Base-by-base conservation (phyloP, 768 basidiomycete genomes). In the Collybiopsis confluens region DNA sequence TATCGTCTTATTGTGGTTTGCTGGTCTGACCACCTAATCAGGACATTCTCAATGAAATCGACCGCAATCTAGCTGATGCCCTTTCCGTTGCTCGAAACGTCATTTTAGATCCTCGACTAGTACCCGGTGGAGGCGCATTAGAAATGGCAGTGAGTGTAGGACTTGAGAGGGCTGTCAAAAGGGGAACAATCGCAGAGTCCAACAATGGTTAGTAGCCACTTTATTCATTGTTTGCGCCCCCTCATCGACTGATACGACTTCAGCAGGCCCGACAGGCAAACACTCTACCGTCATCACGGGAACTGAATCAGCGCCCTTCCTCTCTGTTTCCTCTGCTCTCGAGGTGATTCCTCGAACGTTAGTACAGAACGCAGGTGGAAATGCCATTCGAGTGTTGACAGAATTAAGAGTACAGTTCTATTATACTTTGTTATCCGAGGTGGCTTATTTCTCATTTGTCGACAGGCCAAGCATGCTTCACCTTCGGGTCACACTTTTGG, bases 1-100 rank as follows among this genome's bases (percentile, higher is more conserved):
- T n/a, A n/a, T n/a, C n/a, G n/a, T n/a, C n/a, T n/a, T n/a, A n/a
- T n/a, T n/a, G n/a, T n/a, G n/a, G n/a, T n/a, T n/a, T n/a, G n/a
- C n/a, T n/a, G n/a, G n/a, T n/a, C n/a, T n/a, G n/a, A n/a, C n/a
- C n/a, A n/a, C n/a, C n/a, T n/a, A n/a, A n/a, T 33, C 30, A 33
- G 30, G 30, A 98, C 64, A 93, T 98, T 62, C 77, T 99, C 45
- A 97, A 98, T 69, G 97, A 98, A 73, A 92, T 98, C 61, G 97
- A 98, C 69, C 85, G 96, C 47, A 99, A 98, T 70, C 80, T 98
- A 27, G 92, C 93, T 1, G 97, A 99, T 62, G 97, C 96, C 30
- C 98, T 99, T 88, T 84, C 88, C 35, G 95, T 98, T 52, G 96
- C 96, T 2, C 86, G 96, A 23, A 99, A 98, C 64, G 95, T 93